Evolutionary conservation across 371 early-diverging fungal genomes (phyloP).

Genomic region (Parasitella parasitica): DNA sequence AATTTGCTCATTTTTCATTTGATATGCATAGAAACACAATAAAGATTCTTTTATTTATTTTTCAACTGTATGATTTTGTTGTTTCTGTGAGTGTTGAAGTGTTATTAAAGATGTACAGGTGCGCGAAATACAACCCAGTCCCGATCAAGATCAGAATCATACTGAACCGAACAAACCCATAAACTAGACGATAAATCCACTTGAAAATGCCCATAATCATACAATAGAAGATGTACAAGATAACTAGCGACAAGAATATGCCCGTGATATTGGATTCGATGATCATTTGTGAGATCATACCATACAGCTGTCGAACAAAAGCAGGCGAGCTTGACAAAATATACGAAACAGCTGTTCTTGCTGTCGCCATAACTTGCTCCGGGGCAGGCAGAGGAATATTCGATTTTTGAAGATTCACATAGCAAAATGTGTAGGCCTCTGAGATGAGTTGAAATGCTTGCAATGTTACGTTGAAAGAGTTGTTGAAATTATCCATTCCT

Average conservation of each 20-base stretch:
- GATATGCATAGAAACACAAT: not conserved
- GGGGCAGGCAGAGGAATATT: constrained; percentile 19
- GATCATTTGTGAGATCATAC: not conserved
- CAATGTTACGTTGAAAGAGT: constrained; percentile 12
- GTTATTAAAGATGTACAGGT: not conserved
- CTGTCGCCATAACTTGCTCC: constrained; percentile 5
- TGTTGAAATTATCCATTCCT: constrained; percentile 12
- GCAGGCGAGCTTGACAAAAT: constrained; percentile 15
- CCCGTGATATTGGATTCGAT: constrained; percentile 7
- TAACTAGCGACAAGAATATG: constrained; percentile 5
- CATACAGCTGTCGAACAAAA: constrained; percentile 7
- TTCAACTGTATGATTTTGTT: constrained; percentile 2
- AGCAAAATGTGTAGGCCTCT: constrained; percentile 4
- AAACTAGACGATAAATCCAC: constrained; percentile 32
- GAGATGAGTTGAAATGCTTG: constrained; percentile 9
- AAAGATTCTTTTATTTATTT: not conserved
- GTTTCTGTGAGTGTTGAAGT: not conserved
- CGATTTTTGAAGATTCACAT: constrained; percentile 15
- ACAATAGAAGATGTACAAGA: constrained; percentile 11
- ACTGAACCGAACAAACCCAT: constrained; percentile 42
- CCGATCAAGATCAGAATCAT: constrained; percentile 23
- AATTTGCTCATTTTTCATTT: not conserved
- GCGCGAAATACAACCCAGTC: constrained; percentile 15
- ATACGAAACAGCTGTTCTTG: not conserved
- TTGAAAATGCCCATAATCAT: constrained; percentile 16